Evolutionary conservation across 495 filamentous ascomycete genomes (phyloP), one percentile per base, ranked within the genome.

Genomic region (Cryomyces antarcticus): DNA sequence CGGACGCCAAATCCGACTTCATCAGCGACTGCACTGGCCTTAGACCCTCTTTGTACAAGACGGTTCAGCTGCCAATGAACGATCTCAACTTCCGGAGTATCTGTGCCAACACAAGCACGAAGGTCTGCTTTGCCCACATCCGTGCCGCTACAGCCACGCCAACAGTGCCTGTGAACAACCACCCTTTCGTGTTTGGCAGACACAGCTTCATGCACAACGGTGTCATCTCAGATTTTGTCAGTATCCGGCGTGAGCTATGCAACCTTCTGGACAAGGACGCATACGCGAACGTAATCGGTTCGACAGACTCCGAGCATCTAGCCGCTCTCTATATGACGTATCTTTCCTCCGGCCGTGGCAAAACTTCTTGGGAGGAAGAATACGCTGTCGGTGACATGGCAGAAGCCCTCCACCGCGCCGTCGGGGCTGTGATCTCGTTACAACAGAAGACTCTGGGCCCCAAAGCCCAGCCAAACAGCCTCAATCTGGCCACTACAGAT

Each of bases 201-300:
- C 63, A 67, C 44, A 50, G 53, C 5, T 63, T 71, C 37, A 69
- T 71, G 64, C 66, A 70, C 47, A 69, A 68, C 49, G 67, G 67
- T 9, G 57, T 53, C 12, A 54, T 70, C n/a, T 52, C 59, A 9
- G 45, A 57, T 41, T 71, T 69, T 46, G 37, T 51, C 6, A 45
- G 45, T 3, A 64, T 71, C 42, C 53, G 59, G 28, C 58, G 62
- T 9, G 55, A 58, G 11, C 47, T 70, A 41, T 57, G 52, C 24
- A 48, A 57, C 29, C 42, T 58, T 5, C 54, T 71, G 49, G 51
- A 49, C 33, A 55, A 57, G 24, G 67, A 67, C 30, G 52, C 57
- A 7, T 70, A 61, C 41, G 56, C 53, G 38, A 62, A 65, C 43
- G 56, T 70, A 35, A 38, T 52, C n/a, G 66, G 67, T 4, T 56